Evolutionary conservation across 179 eudicot species (phyloP).

Genomic region (Patellifolia procumbens): DNA sequence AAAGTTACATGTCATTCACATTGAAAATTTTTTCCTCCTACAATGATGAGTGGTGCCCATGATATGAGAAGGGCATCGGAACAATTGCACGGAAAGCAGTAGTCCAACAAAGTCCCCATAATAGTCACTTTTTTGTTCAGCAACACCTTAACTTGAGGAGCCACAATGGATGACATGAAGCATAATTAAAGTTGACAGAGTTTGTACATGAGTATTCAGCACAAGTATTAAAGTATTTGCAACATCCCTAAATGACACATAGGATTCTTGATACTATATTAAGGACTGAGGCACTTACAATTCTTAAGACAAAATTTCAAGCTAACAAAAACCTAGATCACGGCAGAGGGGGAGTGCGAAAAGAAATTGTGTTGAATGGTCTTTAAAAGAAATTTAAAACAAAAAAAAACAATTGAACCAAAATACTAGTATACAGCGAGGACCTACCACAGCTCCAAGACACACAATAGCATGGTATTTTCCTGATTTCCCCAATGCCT

Average conservation of each 20-base stretch:
- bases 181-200: background rate
- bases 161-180: background rate
- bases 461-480: conserved; percentile 86
- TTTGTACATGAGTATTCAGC: background rate
- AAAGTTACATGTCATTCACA: background rate
- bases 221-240: background rate
- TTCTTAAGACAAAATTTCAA: no score
- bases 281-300: no score
- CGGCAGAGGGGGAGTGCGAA: no score
- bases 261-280: background rate
- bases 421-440: background rate
- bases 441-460: conserved; percentile 95
- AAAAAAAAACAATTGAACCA: conserved; percentile 15
- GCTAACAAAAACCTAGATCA: no score
- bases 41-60: background rate
- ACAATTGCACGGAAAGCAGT: background rate
- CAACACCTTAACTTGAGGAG: background rate
- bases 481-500: conserved; percentile 78
- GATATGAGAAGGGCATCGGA: background rate
- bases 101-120: background rate
- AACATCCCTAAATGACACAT: background rate
- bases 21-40: background rate
- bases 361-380: background rate
- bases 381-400: no score
- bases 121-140: background rate